phyloP scores from a whole-genome alignment of 768 basidiomycete genomes.

The Lyophyllum shimeji region DNA sequence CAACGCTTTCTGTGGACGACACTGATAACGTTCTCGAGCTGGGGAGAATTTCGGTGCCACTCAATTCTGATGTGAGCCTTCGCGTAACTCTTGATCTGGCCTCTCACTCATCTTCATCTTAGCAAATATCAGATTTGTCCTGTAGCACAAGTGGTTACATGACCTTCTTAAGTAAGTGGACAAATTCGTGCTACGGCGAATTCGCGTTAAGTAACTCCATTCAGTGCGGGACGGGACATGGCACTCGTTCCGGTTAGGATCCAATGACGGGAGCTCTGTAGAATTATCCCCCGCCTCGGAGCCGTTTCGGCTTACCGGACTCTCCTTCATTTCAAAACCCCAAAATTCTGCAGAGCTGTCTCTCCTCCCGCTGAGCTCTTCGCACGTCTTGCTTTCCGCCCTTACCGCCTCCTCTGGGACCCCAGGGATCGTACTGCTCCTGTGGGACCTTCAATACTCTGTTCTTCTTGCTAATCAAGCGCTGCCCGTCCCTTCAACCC shows the following conservation, averaged over 20 bases:
- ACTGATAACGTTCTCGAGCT: slow-evolving; percentile 28
- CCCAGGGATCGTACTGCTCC: slow-evolving; percentile 49
- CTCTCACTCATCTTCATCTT: slow-evolving; percentile 6
- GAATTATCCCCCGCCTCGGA: slow-evolving; percentile 21
- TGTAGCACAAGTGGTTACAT: slow-evolving; percentile 49
- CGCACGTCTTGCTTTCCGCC: slow-evolving; percentile 56
- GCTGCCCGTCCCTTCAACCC: slow-evolving; percentile 47
- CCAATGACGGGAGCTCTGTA: slow-evolving; percentile 22
- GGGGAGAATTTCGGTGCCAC: slow-evolving; percentile 25
- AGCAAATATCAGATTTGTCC: slow-evolving; percentile 40
- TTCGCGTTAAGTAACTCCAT: neutral
- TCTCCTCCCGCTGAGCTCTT: slow-evolving; percentile 52
- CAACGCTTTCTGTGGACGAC: slow-evolving; percentile 32
- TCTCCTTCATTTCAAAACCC: slow-evolving; percentile 25
- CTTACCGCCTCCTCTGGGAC: slow-evolving; percentile 32
- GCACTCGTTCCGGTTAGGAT: slow-evolving; percentile 35
- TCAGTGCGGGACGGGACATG: slow-evolving; percentile 46
- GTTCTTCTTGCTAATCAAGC: slow-evolving; percentile 57
- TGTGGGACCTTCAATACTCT: slow-evolving; percentile 73
- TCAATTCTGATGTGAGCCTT: slow-evolving; percentile 30
- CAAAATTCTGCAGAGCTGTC: slow-evolving; percentile 27
- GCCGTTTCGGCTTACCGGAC: slow-evolving; percentile 29
- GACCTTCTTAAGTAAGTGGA: slow-evolving; percentile 46
- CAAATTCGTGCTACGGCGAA: neutral
- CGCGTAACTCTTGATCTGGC: neutral